phyloP scores from a whole-genome alignment of 2,329 filamentous ascomycete species.

The Emericellopsis atlantica region DNA sequence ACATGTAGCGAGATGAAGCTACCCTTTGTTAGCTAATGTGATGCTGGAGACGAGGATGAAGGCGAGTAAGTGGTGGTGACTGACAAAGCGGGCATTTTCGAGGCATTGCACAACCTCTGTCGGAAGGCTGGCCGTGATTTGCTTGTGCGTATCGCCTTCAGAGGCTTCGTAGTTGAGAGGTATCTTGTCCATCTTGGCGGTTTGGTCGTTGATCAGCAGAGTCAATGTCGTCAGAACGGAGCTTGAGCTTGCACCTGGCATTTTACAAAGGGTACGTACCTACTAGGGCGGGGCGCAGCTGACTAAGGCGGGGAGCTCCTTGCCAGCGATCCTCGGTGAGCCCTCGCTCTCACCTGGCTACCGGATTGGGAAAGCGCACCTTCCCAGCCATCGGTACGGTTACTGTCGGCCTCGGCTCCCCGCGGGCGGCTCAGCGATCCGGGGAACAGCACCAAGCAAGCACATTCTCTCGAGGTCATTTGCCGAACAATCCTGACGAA shows the following conservation, averaged over 20 bases:
- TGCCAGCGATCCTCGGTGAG: not conserved
- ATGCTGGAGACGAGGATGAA: slow-evolving; percentile 3
- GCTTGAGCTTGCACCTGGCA: not conserved
- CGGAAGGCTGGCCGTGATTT: slow-evolving; percentile 58
- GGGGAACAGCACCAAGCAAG: not conserved
- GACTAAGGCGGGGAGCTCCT: slow-evolving; percentile 3
- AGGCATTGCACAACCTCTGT: slow-evolving; percentile 81
- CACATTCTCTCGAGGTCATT: not conserved
- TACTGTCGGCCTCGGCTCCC: slow-evolving; percentile 22
- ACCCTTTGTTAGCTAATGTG: slow-evolving; percentile 1
- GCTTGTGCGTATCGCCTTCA: slow-evolving; percentile 58
- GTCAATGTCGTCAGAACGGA: not conserved
- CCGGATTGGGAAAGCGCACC: not conserved
- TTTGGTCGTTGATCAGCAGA: not conserved
- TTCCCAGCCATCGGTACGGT: not conserved
- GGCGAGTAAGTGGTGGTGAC: slow-evolving; percentile 15
- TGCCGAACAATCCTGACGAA: not conserved
- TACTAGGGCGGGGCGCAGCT: not conserved
- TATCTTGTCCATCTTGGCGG: slow-evolving; percentile 35
- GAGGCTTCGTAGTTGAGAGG: slow-evolving; percentile 67
- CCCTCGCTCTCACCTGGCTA: not conserved
- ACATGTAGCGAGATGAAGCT: slow-evolving; percentile 95
- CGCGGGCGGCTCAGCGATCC: slow-evolving; percentile 7
- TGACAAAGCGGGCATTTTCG: slow-evolving; percentile 87
- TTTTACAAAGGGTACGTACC: too few species aligned